Evolutionary conservation across 345 rosid genomes (phyloP).

Genomic region (Eucalyptus melliodora): DNA sequence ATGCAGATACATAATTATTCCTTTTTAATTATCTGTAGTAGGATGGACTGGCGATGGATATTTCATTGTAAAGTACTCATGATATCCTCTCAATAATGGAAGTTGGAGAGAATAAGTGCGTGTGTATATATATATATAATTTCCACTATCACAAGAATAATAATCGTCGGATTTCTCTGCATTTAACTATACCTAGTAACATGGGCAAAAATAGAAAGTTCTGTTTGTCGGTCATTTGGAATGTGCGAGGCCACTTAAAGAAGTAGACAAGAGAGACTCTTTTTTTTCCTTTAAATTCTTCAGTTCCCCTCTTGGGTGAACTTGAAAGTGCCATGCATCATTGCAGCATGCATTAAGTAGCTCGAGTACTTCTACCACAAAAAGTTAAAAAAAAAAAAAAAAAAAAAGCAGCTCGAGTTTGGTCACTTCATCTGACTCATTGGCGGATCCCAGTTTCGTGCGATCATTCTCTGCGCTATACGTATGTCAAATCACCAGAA

Average conservation of each 20-base stretch:
- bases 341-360: neutral
- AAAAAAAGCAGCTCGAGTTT: neutral
- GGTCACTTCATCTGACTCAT: neutral
- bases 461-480: neutral
- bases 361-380: too few relatives aligned
- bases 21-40: neutral
- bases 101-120: neutral
- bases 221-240: neutral
- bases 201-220: neutral
- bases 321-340: neutral
- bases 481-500: neutral
- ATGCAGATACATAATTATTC: neutral
- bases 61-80: neutral
- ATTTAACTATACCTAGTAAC: neutral
- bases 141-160: neutral
- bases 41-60: neutral
- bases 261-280: neutral
- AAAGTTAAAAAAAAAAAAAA: too few relatives aligned
- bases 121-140: neutral
- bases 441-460: neutral
- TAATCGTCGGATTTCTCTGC: neutral
- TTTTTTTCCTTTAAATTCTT: neutral
- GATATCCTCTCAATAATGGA: neutral
- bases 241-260: neutral
- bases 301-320: neutral